Evolutionary conservation across 352 stramenopile genomes (phyloP).

Genomic region (Pythium brachiatum): DNA sequence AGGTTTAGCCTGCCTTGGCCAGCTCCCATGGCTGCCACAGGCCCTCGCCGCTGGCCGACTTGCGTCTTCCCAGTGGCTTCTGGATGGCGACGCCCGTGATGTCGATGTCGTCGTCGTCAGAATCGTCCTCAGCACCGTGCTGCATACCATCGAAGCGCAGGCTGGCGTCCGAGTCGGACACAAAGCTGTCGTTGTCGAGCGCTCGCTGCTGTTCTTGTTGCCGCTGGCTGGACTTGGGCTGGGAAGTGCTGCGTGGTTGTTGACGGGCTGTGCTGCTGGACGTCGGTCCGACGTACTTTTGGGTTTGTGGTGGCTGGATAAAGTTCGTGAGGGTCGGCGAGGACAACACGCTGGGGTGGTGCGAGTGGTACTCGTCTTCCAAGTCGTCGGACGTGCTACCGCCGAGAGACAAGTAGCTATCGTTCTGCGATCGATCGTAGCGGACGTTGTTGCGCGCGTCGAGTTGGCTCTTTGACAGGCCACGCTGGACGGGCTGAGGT

Average conservation of each 20-base stretch:
- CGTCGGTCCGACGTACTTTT: constrained; percentile 2
- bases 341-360: constrained; percentile 19
- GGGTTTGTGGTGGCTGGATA: background rate
- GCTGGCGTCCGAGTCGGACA: constrained; percentile 38
- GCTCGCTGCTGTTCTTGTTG: constrained; percentile 2
- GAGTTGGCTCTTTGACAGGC: background rate
- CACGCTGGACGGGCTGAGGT: background rate
- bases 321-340: constrained; percentile 3
- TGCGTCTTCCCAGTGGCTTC: constrained; percentile 21
- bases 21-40: constrained; percentile 82
- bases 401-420: constrained; percentile 27
- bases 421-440: constrained; percentile 23
- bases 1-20: constrained; percentile 40
- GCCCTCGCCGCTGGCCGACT: constrained; percentile 40
- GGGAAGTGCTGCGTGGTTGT: constrained; percentile 11
- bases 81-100: constrained; percentile 56
- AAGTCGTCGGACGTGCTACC: constrained; percentile 24
- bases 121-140: constrained; percentile 34
- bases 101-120: constrained; percentile 69
- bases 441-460: constrained; percentile 8
- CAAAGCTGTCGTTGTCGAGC: constrained; percentile 24
- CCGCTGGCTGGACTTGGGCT: background rate
- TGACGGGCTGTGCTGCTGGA: background rate
- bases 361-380: constrained; percentile 26
- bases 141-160: constrained; percentile 34